Conservation (phyloP, 805 yeast genomes). For the Saccharomycopsis fodiens region DNA sequence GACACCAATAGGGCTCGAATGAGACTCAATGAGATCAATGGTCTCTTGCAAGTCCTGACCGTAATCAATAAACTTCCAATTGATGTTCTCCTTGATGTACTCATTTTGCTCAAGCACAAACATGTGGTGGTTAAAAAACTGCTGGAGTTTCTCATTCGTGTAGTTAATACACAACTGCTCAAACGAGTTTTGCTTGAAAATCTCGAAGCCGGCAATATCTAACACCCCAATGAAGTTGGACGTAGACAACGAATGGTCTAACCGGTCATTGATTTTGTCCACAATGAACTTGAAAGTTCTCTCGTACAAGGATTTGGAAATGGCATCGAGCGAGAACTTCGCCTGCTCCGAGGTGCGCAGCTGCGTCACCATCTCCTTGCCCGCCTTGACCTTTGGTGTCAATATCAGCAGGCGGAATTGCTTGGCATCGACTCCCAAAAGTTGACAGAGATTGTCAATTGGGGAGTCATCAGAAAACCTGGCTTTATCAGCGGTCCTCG, state of each 20-base stretch:
- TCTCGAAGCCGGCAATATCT: slow-evolving; percentile 97
- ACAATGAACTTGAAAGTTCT: slow-evolving; percentile 74
- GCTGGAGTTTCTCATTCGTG: slow-evolving; percentile 95
- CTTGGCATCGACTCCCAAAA: slow-evolving; percentile 55
- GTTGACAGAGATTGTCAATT: slow-evolving; percentile 43
- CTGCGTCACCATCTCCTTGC: slow-evolving; percentile 77
- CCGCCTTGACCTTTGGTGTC: slow-evolving; percentile 84
- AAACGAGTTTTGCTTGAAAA: slow-evolving; percentile 86
- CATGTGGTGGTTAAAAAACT: slow-evolving; percentile 95
- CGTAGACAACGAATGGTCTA: slow-evolving; percentile 39
- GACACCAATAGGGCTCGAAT: slow-evolving; percentile 63
- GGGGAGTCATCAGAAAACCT: slow-evolving; percentile 45
- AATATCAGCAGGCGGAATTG: slow-evolving; percentile 55
- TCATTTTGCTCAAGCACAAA: slow-evolving; percentile 96
- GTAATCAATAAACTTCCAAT: slow-evolving; percentile 94
- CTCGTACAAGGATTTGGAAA: slow-evolving; percentile 83
- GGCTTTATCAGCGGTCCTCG: slow-evolving; percentile 72
- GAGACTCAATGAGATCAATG: slow-evolving; percentile 79
- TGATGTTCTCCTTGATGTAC: slow-evolving; percentile 83
- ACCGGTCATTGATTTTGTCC: slow-evolving; percentile 60
- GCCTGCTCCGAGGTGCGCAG: slow-evolving; percentile 76
- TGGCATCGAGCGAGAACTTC: slow-evolving; percentile 72
- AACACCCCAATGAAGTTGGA: slow-evolving; percentile 81
- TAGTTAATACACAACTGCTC: slow-evolving; percentile 97
- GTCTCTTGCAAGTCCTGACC: slow-evolving; percentile 94